A percentile compares a stretch with the other conserved stretches of the same genome.
Evolutionary conservation across 108 stramenopile species (phyloP).

Genomic region (Asterionellopsis glacialis): DNA sequence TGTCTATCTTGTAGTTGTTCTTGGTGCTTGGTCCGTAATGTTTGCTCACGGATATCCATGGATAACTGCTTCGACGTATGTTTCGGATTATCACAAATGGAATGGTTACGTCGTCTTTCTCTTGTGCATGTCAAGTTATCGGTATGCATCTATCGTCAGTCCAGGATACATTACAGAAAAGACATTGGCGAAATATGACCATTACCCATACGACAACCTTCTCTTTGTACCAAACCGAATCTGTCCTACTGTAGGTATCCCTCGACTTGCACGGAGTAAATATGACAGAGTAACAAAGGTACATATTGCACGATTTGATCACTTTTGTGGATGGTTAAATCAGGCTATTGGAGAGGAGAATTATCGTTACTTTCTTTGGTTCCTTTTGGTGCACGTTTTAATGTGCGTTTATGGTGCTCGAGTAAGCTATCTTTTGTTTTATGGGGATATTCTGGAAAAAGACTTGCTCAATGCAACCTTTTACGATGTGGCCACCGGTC

Average conservation of each 20-base stretch:
- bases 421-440: conserved; percentile 27
- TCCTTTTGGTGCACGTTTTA: conserved; percentile 63
- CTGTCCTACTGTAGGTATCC: conserved; percentile 62
- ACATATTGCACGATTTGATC: conserved; percentile 81
- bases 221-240: conserved; percentile 46
- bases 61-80: conserved; percentile 39
- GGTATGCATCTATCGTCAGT: conserved; percentile 36
- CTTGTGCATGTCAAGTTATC: conserved; percentile 62
- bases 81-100: conserved; percentile 48
- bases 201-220: conserved; percentile 78
- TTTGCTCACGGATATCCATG: conserved; percentile 65
- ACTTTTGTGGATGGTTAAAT: conserved; percentile 87
- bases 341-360: conserved; percentile 88
- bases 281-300: conserved; percentile 64
- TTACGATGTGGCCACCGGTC: conserved; percentile 62
- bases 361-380: conserved; percentile 83
- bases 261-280: conserved; percentile 71
- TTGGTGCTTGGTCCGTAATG: conserved; percentile 72
- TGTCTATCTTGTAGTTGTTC: conserved; percentile 53
- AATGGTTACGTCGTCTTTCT: conserved; percentile 67
- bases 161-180: conserved; percentile 66
- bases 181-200: conserved; percentile 63
- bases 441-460: conserved; percentile 48
- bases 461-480: conserved; percentile 63
- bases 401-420: conserved; percentile 78